phyloP scores from a whole-genome alignment of 257 asterid species.

The Solanum microdontum region DNA sequence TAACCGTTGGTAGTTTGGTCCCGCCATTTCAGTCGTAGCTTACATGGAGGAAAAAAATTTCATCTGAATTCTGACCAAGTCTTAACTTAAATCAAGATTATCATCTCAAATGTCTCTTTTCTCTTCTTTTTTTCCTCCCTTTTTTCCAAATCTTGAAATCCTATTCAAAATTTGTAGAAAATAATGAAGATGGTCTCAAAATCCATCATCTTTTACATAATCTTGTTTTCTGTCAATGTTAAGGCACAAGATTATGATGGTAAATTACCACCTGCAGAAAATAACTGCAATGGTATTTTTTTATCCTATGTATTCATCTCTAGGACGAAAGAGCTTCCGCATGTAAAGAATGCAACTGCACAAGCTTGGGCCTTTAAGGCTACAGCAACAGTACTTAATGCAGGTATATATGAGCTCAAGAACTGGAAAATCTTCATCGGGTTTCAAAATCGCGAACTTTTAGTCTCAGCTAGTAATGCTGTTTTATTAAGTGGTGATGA shows the following conservation, averaged over 20 bases:
- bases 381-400: constrained; percentile 22
- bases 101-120: constrained; percentile 5
- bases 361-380: constrained; percentile 45
- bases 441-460: constrained; percentile 25
- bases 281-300: constrained; percentile 30
- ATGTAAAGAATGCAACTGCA: constrained; percentile 28
- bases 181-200: constrained; percentile 6
- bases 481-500: constrained; percentile 14
- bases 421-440: constrained; percentile 33
- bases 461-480: constrained; percentile 27
- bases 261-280: background rate
- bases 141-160: background rate
- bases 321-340: constrained; percentile 22
- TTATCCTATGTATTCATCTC: constrained; percentile 19
- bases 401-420: constrained; percentile 27
- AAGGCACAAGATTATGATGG: constrained; percentile 13
- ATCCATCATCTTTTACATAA: background rate
- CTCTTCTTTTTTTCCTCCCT: background rate
- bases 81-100: constrained; percentile 6
- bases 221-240: constrained; percentile 2
- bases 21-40: constrained; percentile 15
- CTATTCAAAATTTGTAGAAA: background rate
- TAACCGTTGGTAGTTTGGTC: constrained; percentile 10
- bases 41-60: constrained; percentile 14
- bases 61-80: constrained; percentile 18